Conservation (phyloP, 805 yeast genomes). For the Saccharomycopsis sp. region DNA sequence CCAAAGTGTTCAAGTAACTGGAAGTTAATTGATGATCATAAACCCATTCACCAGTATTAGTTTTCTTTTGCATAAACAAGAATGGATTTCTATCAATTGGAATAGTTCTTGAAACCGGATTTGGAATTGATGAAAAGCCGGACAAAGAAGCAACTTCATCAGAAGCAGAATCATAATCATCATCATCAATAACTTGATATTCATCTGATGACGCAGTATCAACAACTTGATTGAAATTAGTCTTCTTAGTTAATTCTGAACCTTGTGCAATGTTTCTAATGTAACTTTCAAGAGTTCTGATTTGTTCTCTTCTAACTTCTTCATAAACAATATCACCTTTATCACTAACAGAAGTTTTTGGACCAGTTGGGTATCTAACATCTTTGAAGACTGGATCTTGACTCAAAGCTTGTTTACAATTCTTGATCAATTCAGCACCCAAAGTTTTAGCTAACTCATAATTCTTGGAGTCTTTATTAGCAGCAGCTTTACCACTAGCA, state of each 20-base stretch:
- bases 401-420: conserved; percentile 79
- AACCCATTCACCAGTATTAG: conserved; percentile 67
- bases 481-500: conserved; percentile 74
- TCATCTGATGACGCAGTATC: conserved; percentile 45
- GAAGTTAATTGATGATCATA: conserved; percentile 77
- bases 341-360: conserved; percentile 79
- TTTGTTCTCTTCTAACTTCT: conserved; percentile 83
- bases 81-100: conserved; percentile 88
- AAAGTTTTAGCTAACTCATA: conserved; percentile 83
- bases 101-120: conserved; percentile 66
- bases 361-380: conserved; percentile 90
- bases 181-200: conserved; percentile 35
- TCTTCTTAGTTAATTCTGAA: conserved; percentile 72
- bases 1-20: conserved; percentile 80
- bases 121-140: conserved; percentile 57
- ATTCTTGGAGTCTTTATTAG: conserved; percentile 29
- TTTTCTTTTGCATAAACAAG: conserved; percentile 82
- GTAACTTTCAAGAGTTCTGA: conserved; percentile 91
- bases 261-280: conserved; percentile 96
- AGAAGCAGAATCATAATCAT: conserved; percentile 46
- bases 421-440: conserved; percentile 91
- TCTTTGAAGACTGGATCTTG: conserved; percentile 92
- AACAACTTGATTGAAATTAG: too few species aligned
- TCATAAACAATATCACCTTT: conserved; percentile 82
- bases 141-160: conserved; percentile 85